phyloP scores from a whole-genome alignment of 2,329 filamentous ascomycete genomes.

The Cordyceps fumosorosea region DNA sequence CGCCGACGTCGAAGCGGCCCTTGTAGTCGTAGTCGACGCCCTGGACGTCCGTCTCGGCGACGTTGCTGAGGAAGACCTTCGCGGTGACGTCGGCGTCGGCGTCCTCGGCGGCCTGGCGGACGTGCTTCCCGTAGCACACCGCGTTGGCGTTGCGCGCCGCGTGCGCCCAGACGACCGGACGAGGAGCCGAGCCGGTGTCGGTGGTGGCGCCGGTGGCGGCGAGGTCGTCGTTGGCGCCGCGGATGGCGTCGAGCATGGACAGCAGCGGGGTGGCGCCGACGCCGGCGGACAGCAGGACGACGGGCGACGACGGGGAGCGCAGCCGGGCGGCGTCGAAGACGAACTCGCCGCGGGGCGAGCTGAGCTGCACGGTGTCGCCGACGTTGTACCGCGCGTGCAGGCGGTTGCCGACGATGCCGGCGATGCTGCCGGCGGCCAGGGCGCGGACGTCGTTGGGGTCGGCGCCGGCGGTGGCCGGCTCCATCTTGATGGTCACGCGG shows the following conservation, averaged over 20 bases:
- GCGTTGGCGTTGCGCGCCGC: conserved; percentile 43
- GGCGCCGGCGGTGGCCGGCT: conserved; percentile 26
- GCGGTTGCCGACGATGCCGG: conserved; percentile 47
- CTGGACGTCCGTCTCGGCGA: conserved; percentile 31
- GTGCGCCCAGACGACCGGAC: conserved; percentile 57
- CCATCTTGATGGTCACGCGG: conserved; percentile 69
- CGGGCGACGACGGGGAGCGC: conserved; percentile 37
- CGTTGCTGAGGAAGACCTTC: conserved; percentile 49
- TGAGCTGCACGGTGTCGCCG: conserved; percentile 48
- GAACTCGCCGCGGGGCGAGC: conserved; percentile 55
- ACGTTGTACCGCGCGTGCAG: conserved; percentile 42
- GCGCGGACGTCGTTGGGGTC: conserved; percentile 21
- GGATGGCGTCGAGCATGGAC: conserved; percentile 55
- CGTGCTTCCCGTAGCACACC: conserved; percentile 49
- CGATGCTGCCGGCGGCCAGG: conserved; percentile 26
- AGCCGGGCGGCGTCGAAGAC: conserved; percentile 44
- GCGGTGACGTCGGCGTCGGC: conserved; percentile 10
- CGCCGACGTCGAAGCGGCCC: conserved; percentile 49
- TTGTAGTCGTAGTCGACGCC: conserved; percentile 51
- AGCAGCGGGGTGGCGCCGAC: conserved; percentile 63
- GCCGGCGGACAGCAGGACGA: conserved; percentile 61
- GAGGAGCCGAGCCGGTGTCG: conserved; percentile 25
- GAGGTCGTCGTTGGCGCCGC: conserved; percentile 32
- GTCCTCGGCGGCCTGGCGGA: conserved; percentile 34
- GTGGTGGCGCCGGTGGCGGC: conserved; percentile 39